Percentiles rank a stretch among this genome's conserved stretches.
phyloP scores from a whole-genome alignment of 345 rosid genomes.

The Brassica cretica region DNA sequence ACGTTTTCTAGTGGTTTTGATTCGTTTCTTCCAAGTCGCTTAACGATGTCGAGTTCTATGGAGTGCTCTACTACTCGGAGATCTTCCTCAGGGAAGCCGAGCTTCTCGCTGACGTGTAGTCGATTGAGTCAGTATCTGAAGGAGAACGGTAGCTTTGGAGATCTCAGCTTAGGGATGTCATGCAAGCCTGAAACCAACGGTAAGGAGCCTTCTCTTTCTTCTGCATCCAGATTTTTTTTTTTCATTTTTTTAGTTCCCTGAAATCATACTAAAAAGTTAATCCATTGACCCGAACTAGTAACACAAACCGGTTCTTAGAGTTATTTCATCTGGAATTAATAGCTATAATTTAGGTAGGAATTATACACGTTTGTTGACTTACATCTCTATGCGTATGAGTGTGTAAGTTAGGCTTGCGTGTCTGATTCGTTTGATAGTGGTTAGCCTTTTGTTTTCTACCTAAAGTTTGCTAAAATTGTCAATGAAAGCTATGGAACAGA shows the following conservation, averaged over 20 bases:
- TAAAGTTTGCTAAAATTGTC: background rate
- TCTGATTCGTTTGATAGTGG: background rate
- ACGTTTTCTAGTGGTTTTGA: background rate
- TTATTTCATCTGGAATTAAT: background rate
- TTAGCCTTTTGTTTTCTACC: background rate
- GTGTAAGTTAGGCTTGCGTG: background rate
- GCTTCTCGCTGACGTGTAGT: constrained; percentile 69
- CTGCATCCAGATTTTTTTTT: background rate
- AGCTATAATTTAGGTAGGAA: background rate
- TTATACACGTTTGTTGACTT: background rate
- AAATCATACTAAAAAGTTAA: background rate
- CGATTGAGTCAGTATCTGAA: constrained; percentile 77
- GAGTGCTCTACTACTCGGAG: constrained; percentile 37
- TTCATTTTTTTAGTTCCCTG: background rate
- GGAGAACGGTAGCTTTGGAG: constrained; percentile 71
- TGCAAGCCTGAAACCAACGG: constrained; percentile 52
- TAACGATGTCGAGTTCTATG: constrained; percentile 57
- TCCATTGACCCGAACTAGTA: background rate
- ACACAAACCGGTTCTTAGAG: background rate
- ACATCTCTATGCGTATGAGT: background rate
- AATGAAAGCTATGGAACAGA: background rate
- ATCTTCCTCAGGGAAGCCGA: constrained; percentile 45
- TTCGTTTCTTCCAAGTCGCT: constrained; percentile 5
- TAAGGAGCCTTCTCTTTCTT: constrained; percentile 16
- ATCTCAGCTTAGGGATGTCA: constrained; percentile 65